Percentiles rank a stretch among this genome's conserved stretches.
Conservation (phyloP, 441 rosid species). For the Gossypium trilobum region DNA sequence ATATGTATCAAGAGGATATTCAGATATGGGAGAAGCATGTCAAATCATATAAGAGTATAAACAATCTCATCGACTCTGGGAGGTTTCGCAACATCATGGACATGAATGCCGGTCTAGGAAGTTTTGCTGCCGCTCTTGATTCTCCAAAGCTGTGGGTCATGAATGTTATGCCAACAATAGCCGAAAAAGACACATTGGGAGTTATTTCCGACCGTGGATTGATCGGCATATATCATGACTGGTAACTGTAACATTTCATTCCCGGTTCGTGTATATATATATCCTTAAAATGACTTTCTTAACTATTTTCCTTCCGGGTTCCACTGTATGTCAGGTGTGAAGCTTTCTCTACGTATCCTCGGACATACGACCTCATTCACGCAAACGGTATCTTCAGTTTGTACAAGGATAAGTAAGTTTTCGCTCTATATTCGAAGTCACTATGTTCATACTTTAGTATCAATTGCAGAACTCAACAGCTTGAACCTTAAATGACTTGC, state of each 20-base stretch:
- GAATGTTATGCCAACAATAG: slow-evolving; percentile 43
- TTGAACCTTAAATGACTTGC: not conserved
- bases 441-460: not conserved
- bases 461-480: not conserved
- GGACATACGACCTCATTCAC: slow-evolving; percentile 47
- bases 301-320: not conserved
- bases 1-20: slow-evolving; percentile 26
- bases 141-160: slow-evolving; percentile 41
- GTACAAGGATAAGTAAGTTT: slow-evolving; percentile 34
- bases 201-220: slow-evolving; percentile 37
- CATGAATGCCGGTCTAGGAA: slow-evolving; percentile 45
- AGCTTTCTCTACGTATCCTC: slow-evolving; percentile 42
- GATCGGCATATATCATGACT: slow-evolving; percentile 45
- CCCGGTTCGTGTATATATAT: not conserved
- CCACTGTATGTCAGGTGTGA: slow-evolving; percentile 31
- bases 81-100: slow-evolving; percentile 40
- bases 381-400: slow-evolving; percentile 32
- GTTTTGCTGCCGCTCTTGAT: slow-evolving; percentile 38
- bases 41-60: slow-evolving; percentile 31
- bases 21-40: slow-evolving; percentile 32
- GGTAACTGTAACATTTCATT: slow-evolving; percentile 24
- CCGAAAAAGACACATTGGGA: slow-evolving; percentile 31
- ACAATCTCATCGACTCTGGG: slow-evolving; percentile 26
- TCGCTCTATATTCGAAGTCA: not conserved
- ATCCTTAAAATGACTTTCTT: not conserved